Conservation (phyloP, 805 yeast species). For the Zygosaccharomyces bailii region DNA sequence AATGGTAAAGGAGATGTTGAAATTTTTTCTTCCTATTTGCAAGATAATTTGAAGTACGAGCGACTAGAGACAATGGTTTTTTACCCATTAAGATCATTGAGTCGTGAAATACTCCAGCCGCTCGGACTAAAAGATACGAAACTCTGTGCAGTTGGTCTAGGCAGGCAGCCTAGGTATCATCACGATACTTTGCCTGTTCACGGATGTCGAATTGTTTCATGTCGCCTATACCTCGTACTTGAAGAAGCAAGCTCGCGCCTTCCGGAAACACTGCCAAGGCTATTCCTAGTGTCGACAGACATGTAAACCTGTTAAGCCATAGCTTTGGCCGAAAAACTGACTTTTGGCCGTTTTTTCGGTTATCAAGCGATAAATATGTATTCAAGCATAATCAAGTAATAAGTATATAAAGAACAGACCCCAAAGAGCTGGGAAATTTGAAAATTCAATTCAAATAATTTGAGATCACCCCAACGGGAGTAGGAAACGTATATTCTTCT, state of each 20-base stretch:
- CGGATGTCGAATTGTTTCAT: background rate
- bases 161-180: background rate
- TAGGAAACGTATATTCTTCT: background rate
- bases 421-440: background rate
- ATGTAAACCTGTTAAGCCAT: background rate
- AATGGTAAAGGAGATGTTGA: conserved; percentile 22
- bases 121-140: background rate
- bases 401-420: background rate
- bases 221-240: background rate
- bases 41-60: conserved; percentile 15
- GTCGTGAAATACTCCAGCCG: conserved; percentile 1
- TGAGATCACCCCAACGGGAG: background rate
- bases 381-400: background rate
- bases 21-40: conserved; percentile 18
- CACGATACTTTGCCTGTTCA: background rate
- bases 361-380: background rate
- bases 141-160: conserved; percentile 8
- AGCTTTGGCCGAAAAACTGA: background rate
- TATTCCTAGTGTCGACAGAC: background rate
- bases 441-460: background rate
- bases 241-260: background rate
- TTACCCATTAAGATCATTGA: conserved; percentile 13
- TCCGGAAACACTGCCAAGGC: background rate
- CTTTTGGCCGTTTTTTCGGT: background rate
- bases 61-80: conserved; percentile 1